phyloP scores from a whole-genome alignment of 257 asterid species.

The Gentiana dahurica region DNA sequence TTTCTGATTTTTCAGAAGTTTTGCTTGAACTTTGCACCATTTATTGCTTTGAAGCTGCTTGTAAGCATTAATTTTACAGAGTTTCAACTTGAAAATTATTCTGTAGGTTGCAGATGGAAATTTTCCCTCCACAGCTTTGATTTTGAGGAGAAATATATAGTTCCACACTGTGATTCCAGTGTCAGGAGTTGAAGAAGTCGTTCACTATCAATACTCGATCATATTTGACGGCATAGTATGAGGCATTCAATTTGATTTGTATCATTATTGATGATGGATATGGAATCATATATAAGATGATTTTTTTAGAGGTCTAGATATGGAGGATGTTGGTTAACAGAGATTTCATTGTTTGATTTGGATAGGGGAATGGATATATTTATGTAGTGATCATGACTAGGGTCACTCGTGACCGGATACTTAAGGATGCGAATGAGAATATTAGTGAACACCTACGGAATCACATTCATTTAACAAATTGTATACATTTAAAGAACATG shows the following conservation, averaged over 20 bases:
- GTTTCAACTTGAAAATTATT: constrained; percentile 8
- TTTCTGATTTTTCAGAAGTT: neutral
- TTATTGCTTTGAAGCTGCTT: constrained; percentile 8
- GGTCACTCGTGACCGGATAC: constrained; percentile 74
- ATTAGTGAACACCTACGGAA: constrained; percentile 77
- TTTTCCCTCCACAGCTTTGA: neutral
- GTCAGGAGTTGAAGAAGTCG: neutral
- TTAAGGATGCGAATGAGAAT: constrained; percentile 77
- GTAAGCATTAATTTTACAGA: constrained; percentile 11
- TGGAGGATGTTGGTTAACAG: constrained; percentile 23
- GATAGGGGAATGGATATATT: constrained; percentile 7
- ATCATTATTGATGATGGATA: neutral
- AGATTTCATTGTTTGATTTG: constrained; percentile 14
- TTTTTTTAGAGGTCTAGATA: constrained; percentile 15
- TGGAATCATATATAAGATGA: constrained; percentile 14
- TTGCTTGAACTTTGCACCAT: constrained; percentile 1
- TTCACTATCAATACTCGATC: too few relatives aligned
- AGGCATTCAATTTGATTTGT: neutral
- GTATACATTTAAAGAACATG: constrained; percentile 98
- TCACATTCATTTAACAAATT: constrained; percentile 91
- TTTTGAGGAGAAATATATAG: constrained; percentile 11
- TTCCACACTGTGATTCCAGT: constrained; percentile 15
- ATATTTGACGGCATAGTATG: constrained; percentile 6
- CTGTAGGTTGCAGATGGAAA: constrained; percentile 6
- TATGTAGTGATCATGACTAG: constrained; percentile 75